Evolutionary conservation across 495 filamentous ascomycete species (phyloP).

Genomic region (Aspergillus incahuasiensis): DNA sequence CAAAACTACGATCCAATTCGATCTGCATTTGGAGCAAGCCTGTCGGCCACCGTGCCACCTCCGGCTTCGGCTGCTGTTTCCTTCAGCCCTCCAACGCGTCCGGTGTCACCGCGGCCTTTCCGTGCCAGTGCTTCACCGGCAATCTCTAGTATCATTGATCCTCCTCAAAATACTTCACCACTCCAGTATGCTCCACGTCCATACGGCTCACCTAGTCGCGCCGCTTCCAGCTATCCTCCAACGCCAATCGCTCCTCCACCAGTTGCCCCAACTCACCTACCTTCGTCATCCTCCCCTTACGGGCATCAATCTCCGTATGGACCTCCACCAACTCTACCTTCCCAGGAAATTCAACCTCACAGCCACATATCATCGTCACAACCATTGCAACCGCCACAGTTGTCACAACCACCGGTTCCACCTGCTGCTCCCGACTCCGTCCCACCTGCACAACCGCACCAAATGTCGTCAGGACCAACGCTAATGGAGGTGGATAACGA

Average conservation of each 20-base stretch:
- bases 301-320: slow-evolving; percentile 29
- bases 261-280: slow-evolving; percentile 20
- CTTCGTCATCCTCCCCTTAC: slow-evolving; percentile 21
- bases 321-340: slow-evolving; percentile 19
- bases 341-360: slow-evolving; percentile 22
- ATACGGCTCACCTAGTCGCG: slow-evolving; percentile 32
- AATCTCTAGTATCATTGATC: slow-evolving; percentile 85
- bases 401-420: slow-evolving; percentile 19
- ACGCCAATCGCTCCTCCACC: slow-evolving; percentile 26
- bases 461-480: slow-evolving; percentile 16
- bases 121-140: slow-evolving; percentile 83
- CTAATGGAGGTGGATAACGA: slow-evolving; percentile 40
- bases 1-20: slow-evolving; percentile 87
- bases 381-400: no score
- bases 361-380: slow-evolving; percentile 20
- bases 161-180: slow-evolving; percentile 46
- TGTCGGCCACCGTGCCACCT: slow-evolving; percentile 51
- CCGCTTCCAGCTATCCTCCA: slow-evolving; percentile 24
- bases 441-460: slow-evolving; percentile 9
- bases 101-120: slow-evolving; percentile 42
- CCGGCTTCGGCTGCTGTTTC: slow-evolving; percentile 44
- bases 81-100: slow-evolving; percentile 35
- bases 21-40: slow-evolving; percentile 58
- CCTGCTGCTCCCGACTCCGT: slow-evolving; percentile 6
- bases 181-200: slow-evolving; percentile 25